phyloP scores from a whole-genome alignment of 495 filamentous ascomycete genomes.

The Lichina pygmaea region DNA sequence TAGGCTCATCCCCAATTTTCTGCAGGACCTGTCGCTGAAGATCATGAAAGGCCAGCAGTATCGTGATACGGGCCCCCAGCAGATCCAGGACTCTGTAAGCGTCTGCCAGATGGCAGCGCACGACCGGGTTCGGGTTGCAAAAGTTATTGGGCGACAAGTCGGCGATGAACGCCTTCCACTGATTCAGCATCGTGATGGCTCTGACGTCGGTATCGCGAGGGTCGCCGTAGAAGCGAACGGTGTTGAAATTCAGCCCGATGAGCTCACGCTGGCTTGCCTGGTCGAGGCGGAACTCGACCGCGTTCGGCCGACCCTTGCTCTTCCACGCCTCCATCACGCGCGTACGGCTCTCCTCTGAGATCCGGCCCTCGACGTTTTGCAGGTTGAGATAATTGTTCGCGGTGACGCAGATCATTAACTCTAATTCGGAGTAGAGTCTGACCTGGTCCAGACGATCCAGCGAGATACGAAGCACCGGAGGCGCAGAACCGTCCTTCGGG shows the following conservation, averaged over 20 bases:
- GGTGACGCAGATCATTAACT: slow-evolving; percentile 23
- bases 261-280: slow-evolving; percentile 26
- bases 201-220: slow-evolving; percentile 13
- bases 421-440: slow-evolving; percentile 24
- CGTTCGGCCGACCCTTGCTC: slow-evolving; percentile 22
- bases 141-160: slow-evolving; percentile 28
- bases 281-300: slow-evolving; percentile 29
- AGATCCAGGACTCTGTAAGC: slow-evolving; percentile 24
- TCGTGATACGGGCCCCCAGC: slow-evolving; percentile 17
- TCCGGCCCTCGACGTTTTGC: slow-evolving; percentile 18
- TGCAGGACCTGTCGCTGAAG: slow-evolving; percentile 4
- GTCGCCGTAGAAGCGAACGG: slow-evolving; percentile 20
- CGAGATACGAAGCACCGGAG: slow-evolving; percentile 16
- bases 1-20: too few species aligned
- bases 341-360: slow-evolving; percentile 20
- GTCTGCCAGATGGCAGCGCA: slow-evolving; percentile 26
- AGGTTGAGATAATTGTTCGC: slow-evolving; percentile 24
- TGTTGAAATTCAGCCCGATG: slow-evolving; percentile 21
- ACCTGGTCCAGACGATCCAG: slow-evolving; percentile 19
- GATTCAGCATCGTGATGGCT: slow-evolving; percentile 18
- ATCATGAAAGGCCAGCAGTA: slow-evolving; percentile 16
- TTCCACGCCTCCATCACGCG: slow-evolving; percentile 19
- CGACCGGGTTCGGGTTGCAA: slow-evolving; percentile 23
- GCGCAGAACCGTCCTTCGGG: not conserved
- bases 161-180: slow-evolving; percentile 22